Evolutionary conservation across 208 protist genomes (phyloP).

Genomic region (Leishmania major): DNA sequence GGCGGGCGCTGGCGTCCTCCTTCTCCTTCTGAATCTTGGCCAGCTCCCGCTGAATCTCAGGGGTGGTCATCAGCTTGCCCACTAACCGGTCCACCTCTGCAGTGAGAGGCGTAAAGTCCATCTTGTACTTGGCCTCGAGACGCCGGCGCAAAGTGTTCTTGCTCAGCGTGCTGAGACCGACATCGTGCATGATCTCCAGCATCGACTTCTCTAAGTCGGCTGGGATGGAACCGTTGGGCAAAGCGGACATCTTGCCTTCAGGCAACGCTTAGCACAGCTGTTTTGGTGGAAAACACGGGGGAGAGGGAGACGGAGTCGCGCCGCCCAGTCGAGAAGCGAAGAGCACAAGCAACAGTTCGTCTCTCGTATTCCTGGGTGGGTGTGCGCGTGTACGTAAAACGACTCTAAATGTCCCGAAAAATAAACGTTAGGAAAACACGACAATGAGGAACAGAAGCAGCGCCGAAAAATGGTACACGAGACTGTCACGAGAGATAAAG

Average conservation of each 20-base stretch:
- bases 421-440: neutral
- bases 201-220: conserved; percentile 63
- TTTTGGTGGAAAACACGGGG: neutral
- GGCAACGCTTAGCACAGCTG: neutral
- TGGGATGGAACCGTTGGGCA: conserved; percentile 60
- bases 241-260: conserved; percentile 28
- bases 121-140: conserved; percentile 77
- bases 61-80: conserved; percentile 50
- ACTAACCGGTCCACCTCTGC: conserved; percentile 42
- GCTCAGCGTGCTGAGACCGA: conserved; percentile 64
- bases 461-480: neutral
- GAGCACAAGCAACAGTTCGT: neutral
- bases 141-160: conserved; percentile 58
- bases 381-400: neutral
- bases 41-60: conserved; percentile 74
- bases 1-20: conserved; percentile 36
- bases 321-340: neutral
- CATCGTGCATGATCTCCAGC: conserved; percentile 66
- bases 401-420: neutral
- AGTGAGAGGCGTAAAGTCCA: conserved; percentile 60
- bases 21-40: conserved; percentile 57
- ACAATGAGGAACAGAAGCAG: neutral
- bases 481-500: neutral
- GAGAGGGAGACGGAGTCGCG: neutral
- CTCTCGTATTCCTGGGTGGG: neutral